Conservation (phyloP, 208 protist species). For the Tritrichomonas foetus region DNA sequence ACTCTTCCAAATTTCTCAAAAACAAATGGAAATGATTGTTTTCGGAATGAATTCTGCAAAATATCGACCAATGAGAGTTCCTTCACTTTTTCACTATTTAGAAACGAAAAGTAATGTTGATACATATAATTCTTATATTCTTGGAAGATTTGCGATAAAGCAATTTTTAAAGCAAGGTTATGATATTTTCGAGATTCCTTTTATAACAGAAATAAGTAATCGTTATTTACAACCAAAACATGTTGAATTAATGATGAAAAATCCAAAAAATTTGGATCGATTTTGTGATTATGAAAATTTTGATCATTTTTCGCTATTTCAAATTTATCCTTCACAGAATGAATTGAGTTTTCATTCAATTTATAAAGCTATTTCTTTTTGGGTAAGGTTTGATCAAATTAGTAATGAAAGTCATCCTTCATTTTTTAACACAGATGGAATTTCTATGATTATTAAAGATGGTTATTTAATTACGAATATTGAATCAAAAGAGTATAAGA, state of each 20-base stretch:
- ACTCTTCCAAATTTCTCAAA: neutral
- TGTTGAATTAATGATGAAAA: neutral
- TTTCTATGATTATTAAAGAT: too few species aligned
- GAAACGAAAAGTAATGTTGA: neutral
- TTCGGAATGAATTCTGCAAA: neutral
- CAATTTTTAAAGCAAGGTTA: neutral
- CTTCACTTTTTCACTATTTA: neutral
- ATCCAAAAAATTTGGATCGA: neutral
- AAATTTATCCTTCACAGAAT: neutral
- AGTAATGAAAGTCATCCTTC: neutral
- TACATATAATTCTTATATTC: neutral
- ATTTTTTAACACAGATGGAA: neutral
- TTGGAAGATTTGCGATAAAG: neutral
- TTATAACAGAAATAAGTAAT: conserved; percentile 20
- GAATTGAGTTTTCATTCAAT: neutral
- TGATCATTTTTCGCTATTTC: neutral
- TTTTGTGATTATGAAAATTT: neutral
- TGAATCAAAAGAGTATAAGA: too few species aligned
- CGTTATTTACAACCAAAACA: neutral
- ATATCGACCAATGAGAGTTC: neutral
- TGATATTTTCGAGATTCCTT: neutral
- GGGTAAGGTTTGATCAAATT: neutral
- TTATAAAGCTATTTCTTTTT: neutral
- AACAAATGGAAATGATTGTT: neutral
- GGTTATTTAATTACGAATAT: too few species aligned